Percentiles rank a stretch among this genome's conserved stretches.
These are phyloP conservation scores for Emmonsiellopsis sp. DNA, from an alignment of 2,329 filamentous ascomycete genomes.

Conservation along the genomic window DNA sequence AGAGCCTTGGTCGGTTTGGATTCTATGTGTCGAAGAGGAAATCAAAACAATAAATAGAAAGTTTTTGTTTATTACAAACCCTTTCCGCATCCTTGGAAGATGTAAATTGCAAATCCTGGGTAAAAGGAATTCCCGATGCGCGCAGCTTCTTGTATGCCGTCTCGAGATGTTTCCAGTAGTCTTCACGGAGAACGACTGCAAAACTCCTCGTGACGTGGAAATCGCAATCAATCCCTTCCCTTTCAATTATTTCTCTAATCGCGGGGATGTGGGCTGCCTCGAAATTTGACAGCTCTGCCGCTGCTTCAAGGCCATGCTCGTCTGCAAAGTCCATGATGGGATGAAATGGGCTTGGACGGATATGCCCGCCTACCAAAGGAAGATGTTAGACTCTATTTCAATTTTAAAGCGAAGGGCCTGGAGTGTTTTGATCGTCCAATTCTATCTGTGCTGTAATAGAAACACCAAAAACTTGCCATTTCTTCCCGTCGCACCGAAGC, in stretches of 20 bases:
- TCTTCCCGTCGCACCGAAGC: constrained; percentile 36
- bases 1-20: no score
- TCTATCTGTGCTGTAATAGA: neutral
- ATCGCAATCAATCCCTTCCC: constrained; percentile 35
- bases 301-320: constrained; percentile 26
- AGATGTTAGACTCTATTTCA: neutral
- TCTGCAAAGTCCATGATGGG: constrained; percentile 23
- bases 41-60: no score
- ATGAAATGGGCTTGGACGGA: constrained; percentile 34
- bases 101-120: constrained; percentile 19
- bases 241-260: constrained; percentile 30
- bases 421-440: no score
- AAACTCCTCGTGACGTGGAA: constrained; percentile 29
- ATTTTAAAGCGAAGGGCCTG: no score
- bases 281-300: constrained; percentile 29
- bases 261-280: constrained; percentile 31
- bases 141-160: constrained; percentile 20
- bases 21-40: neutral
- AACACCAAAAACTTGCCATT: constrained; percentile 25
- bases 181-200: constrained; percentile 26
- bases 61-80: neutral
- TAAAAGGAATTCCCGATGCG: constrained; percentile 16
- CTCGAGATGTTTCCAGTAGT: constrained; percentile 21
- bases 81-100: constrained; percentile 17
- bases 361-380: constrained; percentile 25